phyloP scores from a whole-genome alignment of 176 grass and related monocot species.

The Elaeis guineensis region DNA sequence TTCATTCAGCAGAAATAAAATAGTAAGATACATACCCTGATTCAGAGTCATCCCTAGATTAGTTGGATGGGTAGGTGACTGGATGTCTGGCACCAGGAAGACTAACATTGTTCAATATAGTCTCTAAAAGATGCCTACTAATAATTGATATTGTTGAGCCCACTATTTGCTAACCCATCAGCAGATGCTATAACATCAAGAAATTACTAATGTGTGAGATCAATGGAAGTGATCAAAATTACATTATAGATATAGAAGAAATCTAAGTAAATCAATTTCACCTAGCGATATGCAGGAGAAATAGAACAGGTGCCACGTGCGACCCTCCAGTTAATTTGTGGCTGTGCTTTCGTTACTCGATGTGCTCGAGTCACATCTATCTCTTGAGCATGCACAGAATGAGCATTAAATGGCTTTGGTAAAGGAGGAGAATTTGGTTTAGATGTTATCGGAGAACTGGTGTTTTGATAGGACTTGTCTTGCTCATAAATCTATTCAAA shows the following conservation, averaged over 20 bases:
- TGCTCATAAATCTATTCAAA: constrained; percentile 78
- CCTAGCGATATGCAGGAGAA: constrained; percentile 33
- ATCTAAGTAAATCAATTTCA: constrained; percentile 34
- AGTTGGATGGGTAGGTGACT: constrained; percentile 48
- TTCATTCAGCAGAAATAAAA: no score
- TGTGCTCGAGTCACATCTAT: constrained; percentile 22
- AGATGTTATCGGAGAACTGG: constrained; percentile 37
- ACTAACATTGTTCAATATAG: constrained; percentile 57
- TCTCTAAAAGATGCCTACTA: constrained; percentile 64
- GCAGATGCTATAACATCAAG: constrained; percentile 41
- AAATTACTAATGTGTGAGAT: constrained; percentile 17
- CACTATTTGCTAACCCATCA: constrained; percentile 44
- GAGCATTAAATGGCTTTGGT: constrained; percentile 19
- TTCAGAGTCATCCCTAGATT: neutral
- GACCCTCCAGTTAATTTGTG: constrained; percentile 34
- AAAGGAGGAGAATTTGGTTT: constrained; percentile 43
- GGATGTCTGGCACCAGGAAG: constrained; percentile 28
- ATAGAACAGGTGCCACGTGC: constrained; percentile 15
- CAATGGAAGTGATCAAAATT: constrained; percentile 2
- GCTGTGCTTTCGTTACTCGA: neutral
- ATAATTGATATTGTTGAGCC: constrained; percentile 42
- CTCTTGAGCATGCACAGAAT: constrained; percentile 28
- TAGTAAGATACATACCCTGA: no score
- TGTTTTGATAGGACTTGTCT: constrained; percentile 59
- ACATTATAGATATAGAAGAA: constrained; percentile 11